phyloP scores from a whole-genome alignment of 768 basidiomycete genomes.

The Auricularia sp. region DNA sequence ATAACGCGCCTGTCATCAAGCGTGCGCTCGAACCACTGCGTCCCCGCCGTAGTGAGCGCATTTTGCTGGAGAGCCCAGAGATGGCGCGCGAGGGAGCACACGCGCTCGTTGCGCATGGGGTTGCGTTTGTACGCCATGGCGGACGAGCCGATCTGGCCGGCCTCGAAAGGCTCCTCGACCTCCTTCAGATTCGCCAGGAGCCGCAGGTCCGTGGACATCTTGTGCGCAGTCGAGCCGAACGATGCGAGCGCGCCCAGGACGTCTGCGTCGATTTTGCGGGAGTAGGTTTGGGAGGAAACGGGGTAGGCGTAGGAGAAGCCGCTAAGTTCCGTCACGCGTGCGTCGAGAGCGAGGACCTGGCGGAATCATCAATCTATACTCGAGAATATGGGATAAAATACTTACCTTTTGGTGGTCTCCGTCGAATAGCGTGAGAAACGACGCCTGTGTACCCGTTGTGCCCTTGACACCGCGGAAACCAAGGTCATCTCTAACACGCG shows the following conservation, averaged over 20 bases:
- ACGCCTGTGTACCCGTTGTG: constrained; percentile 97
- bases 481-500: constrained; percentile 79
- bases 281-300: constrained; percentile 97
- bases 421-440: constrained; percentile 88
- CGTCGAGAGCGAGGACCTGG: constrained; percentile 82
- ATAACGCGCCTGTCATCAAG: constrained; percentile 75
- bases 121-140: constrained; percentile 99
- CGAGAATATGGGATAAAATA: background rate
- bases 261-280: constrained; percentile 92
- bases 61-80: constrained; percentile 95
- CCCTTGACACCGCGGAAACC: constrained; percentile 98
- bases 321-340: constrained; percentile 78
- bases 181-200: constrained; percentile 94
- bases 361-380: background rate
- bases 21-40: constrained; percentile 98
- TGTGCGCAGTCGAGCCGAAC: constrained; percentile 90
- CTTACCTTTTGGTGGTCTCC: constrained; percentile 85
- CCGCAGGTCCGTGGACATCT: constrained; percentile 92
- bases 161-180: constrained; percentile 97
- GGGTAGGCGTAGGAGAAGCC: constrained; percentile 95
- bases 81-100: constrained; percentile 93
- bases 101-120: constrained; percentile 96
- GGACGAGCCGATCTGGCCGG: constrained; percentile 93
- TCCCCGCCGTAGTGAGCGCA: constrained; percentile 84
- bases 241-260: constrained; percentile 84